Percentiles rank a stretch among this genome's conserved stretches.
These are phyloP conservation scores for Cercospora brassicicola DNA, from an alignment of 2,329 filamentous ascomycete genomes.

Conservation along the genomic window DNA sequence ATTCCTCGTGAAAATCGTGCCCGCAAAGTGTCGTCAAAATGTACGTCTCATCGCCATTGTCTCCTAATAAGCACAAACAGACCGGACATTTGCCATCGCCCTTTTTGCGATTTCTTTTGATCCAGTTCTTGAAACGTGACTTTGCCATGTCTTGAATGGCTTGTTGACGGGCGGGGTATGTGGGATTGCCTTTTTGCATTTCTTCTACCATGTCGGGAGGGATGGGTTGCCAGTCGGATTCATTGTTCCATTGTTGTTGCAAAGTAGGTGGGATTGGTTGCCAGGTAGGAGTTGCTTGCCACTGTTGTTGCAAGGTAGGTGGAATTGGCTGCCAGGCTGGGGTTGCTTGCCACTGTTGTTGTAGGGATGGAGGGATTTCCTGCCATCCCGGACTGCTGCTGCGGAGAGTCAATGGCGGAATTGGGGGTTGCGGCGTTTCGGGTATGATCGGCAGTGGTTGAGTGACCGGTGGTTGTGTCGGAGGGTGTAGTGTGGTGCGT, in stretches of 20 bases:
- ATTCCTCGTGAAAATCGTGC: slow-evolving; percentile 7
- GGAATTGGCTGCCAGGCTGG: background rate
- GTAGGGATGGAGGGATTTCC: background rate
- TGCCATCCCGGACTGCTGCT: background rate
- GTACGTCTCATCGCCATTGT: background rate
- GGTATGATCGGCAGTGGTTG: background rate
- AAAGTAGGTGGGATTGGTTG: background rate
- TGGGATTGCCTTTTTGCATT: slow-evolving; percentile 1
- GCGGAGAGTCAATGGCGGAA: background rate
- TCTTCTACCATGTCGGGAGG: background rate
- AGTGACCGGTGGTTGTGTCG: background rate
- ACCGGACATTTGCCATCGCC: slow-evolving; percentile 1
- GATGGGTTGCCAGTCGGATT: slow-evolving; percentile 1
- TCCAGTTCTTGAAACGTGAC: slow-evolving; percentile 1
- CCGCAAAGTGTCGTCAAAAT: slow-evolving; percentile 6
- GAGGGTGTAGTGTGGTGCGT: background rate
- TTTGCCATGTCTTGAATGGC: background rate
- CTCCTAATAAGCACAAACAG: slow-evolving; percentile 1
- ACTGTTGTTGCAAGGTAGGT: background rate
- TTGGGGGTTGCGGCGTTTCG: background rate
- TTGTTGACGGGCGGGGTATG: background rate
- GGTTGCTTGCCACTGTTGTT: background rate
- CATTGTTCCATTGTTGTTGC: background rate
- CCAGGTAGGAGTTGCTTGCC: background rate
- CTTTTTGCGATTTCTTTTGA: background rate